These are phyloP conservation scores for Aspergillus transmontanensis DNA, from an alignment of 2,329 filamentous ascomycete genomes.

Conservation along the genomic window DNA sequence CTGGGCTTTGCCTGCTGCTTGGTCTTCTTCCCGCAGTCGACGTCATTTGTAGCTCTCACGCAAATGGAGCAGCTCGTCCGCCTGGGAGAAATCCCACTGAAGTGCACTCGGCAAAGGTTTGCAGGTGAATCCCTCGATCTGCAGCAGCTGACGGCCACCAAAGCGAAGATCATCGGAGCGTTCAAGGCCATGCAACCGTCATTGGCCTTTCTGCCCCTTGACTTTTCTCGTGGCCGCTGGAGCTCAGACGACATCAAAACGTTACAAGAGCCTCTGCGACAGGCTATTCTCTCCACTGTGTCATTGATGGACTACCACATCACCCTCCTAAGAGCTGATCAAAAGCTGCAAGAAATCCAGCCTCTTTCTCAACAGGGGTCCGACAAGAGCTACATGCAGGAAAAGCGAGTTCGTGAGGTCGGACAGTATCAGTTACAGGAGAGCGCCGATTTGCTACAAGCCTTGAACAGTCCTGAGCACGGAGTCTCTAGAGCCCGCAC, in stretches of 20 bases:
- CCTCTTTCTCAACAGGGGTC: neutral
- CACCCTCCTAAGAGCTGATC: slow-evolving; percentile 17
- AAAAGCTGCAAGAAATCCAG: neutral
- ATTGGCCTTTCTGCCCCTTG: slow-evolving; percentile 49
- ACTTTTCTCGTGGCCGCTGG: slow-evolving; percentile 51
- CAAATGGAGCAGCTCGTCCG: slow-evolving; percentile 32
- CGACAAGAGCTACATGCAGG: slow-evolving; percentile 10
- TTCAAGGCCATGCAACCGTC: slow-evolving; percentile 44
- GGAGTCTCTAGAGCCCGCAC: slow-evolving; percentile 35
- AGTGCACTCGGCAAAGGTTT: slow-evolving; percentile 27
- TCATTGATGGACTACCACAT: slow-evolving; percentile 49
- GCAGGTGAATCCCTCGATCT: slow-evolving; percentile 18
- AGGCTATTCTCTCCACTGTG: slow-evolving; percentile 36
- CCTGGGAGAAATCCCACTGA: slow-evolving; percentile 32
- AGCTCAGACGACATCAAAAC: slow-evolving; percentile 45
- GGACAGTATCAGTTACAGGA: slow-evolving; percentile 38
- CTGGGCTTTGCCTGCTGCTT: slow-evolving; percentile 48
- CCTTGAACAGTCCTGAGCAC: slow-evolving; percentile 43
- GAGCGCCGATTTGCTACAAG: slow-evolving; percentile 37
- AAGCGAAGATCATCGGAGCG: slow-evolving; percentile 33
- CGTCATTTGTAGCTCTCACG: slow-evolving; percentile 47
- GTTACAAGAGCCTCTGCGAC: slow-evolving; percentile 39
- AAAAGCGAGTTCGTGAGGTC: slow-evolving; percentile 22
- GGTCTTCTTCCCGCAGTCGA: slow-evolving; percentile 53
- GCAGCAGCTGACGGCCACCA: slow-evolving; percentile 30